A percentile compares a stretch with the other conserved stretches of the same genome.
Evolutionary conservation across 148 eudicot species (phyloP).

Genomic region (Talinum fruticosum): DNA sequence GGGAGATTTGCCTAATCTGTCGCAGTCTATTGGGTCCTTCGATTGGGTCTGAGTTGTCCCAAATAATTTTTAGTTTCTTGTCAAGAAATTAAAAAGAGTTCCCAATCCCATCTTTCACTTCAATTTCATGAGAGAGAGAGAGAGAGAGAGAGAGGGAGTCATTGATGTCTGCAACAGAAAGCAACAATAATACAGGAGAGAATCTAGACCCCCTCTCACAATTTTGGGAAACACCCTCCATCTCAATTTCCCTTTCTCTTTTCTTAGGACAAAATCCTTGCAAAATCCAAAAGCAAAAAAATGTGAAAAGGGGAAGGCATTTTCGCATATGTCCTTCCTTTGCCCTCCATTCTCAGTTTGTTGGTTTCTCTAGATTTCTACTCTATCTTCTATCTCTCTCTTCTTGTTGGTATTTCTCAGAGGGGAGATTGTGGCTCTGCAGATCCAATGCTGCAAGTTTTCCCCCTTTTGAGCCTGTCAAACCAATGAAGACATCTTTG

Average conservation of each 20-base stretch:
- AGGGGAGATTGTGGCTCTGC: conserved; percentile 17
- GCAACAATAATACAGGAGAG: conserved; percentile 27
- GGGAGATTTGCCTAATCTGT: conserved; percentile 13
- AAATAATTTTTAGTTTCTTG: neutral
- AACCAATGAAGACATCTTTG: conserved; percentile 5
- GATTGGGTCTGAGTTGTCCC: conserved; percentile 19
- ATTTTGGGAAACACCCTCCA: neutral
- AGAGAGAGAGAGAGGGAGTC: conserved; percentile 5
- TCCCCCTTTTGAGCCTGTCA: conserved; percentile 2
- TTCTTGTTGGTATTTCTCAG: neutral
- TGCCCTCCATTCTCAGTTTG: conserved; percentile 17
- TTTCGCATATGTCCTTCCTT: conserved; percentile 15
- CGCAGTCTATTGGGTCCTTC: conserved; percentile 7
- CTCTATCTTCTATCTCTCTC: neutral
- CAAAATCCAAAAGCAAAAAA: conserved; percentile 16
- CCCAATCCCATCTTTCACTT: conserved; percentile 10
- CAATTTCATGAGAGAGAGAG: conserved; percentile 5
- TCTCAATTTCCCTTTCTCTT: neutral
- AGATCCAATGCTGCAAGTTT: conserved; percentile 32
- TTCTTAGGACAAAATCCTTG: conserved; percentile 1
- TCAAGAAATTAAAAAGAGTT: neutral
- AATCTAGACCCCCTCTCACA: conserved; percentile 22
- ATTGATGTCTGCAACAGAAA: conserved; percentile 31
- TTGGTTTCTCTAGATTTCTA: conserved; percentile 19
- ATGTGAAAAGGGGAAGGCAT: conserved; percentile 1